phyloP scores from a whole-genome alignment of 805 yeast genomes.

The Wickerhamomyces canadensis region DNA sequence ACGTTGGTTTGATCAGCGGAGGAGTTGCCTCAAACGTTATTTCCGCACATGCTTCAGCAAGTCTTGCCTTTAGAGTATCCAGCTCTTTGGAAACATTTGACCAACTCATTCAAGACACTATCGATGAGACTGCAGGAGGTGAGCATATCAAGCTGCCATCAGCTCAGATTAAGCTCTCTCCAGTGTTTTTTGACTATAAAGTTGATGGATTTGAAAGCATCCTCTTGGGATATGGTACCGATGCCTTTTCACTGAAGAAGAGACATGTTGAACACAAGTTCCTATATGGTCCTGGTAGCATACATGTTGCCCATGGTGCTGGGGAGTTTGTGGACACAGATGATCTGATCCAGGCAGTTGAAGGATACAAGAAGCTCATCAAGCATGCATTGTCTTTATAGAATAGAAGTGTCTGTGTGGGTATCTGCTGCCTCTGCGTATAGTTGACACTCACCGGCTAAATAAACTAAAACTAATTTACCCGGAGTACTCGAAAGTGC shows the following conservation, averaged over 20 bases:
- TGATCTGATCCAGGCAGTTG: constrained; percentile 43
- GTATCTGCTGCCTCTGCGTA: too few relatives aligned
- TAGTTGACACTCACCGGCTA: too few relatives aligned
- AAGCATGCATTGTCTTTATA: constrained; percentile 31
- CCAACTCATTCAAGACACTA: constrained; percentile 28
- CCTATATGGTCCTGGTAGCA: constrained; percentile 60
- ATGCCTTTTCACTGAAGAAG: constrained; percentile 36
- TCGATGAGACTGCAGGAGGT: constrained; percentile 13
- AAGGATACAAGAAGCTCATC: constrained; percentile 39
- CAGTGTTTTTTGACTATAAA: constrained; percentile 46
- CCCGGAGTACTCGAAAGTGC: too few relatives aligned
- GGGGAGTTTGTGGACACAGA: constrained; percentile 41
- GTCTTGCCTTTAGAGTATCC: constrained; percentile 45
- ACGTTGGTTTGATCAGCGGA: constrained; percentile 49
- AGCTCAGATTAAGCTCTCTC: constrained; percentile 30
- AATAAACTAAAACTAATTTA: too few relatives aligned
- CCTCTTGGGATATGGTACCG: constrained; percentile 44
- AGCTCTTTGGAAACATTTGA: constrained; percentile 33
- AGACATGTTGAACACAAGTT: constrained; percentile 30
- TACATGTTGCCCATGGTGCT: constrained; percentile 53
- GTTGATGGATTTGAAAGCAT: constrained; percentile 56
- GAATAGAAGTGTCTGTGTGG: too few relatives aligned
- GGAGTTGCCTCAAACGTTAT: constrained; percentile 65
- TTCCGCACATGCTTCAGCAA: constrained; percentile 48
- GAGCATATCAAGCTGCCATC: constrained; percentile 16